A percentile compares a stretch with the other conserved stretches of the same genome.
phyloP scores from a whole-genome alignment of 2,329 filamentous ascomycete genomes.

The Bipolaris zeicola region DNA sequence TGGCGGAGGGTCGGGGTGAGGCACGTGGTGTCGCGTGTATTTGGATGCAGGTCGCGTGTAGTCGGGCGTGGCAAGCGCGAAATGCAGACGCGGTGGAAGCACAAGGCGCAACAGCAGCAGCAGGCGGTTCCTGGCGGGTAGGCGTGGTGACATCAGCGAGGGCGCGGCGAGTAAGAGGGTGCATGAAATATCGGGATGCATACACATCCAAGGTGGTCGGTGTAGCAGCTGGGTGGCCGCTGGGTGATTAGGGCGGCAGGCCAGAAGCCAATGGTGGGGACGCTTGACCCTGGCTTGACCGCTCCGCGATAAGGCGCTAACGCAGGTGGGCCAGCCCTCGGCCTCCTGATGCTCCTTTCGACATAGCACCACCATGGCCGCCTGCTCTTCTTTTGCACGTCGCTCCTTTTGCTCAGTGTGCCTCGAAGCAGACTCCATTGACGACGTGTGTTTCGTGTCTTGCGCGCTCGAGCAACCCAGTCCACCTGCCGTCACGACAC shows the following conservation, averaged over 20 bases:
- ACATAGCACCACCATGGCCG: slow-evolving; percentile 3
- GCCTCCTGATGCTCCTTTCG: slow-evolving; percentile 29
- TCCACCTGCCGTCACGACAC: background rate
- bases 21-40: background rate
- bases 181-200: slow-evolving; percentile 5
- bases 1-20: background rate
- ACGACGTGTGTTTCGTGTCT: slow-evolving; percentile 2
- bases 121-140: background rate
- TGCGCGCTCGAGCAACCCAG: background rate
- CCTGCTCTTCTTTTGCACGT: slow-evolving; percentile 8
- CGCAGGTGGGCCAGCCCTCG: slow-evolving; percentile 13
- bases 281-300: slow-evolving; percentile 12
- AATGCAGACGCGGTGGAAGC: background rate
- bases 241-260: slow-evolving; percentile 21
- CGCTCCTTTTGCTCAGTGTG: slow-evolving; percentile 10
- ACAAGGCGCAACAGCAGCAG: background rate
- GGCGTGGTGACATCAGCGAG: slow-evolving; percentile 5
- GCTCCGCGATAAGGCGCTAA: slow-evolving; percentile 15
- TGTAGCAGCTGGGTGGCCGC: slow-evolving; percentile 11
- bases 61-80: background rate
- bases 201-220: slow-evolving; percentile 4
- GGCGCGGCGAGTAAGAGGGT: background rate
- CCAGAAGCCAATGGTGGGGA: slow-evolving; percentile 11
- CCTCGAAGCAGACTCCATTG: slow-evolving; percentile 3
- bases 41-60: background rate